Base-by-base conservation (phyloP, 192 early-diverging fungal genomes). In the Coemansia sp. region DNA sequence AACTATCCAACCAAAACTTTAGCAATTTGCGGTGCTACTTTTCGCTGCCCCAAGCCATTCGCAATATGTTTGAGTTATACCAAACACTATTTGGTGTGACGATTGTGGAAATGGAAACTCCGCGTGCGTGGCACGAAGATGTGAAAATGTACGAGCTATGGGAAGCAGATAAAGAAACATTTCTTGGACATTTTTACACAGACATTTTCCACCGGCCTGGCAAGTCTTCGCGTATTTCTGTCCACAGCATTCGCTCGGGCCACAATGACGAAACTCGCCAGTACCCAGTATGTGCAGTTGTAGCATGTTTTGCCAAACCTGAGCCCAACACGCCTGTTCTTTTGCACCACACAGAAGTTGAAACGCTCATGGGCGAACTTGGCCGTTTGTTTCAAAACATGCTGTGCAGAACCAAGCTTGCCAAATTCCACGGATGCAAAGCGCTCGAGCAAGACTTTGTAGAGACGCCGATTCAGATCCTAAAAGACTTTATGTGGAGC, bases 381-480 rank as follows among this genome's bases (percentile, higher is more conserved):
- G 91, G 88, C 25, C 82, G 84, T 53, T 76, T 73, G 9, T 83
- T 84, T 31, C 92, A 71, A 66, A 67, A 68, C 71, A 12, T 21
- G 90, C 18, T 89, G 90, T 18, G 86, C 67, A 83, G 83, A 49
- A 61, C 81, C 31, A 86, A 84, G 67, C 86, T 72, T 36, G 79
- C 87, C 26, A 21, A 0, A 1, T 20, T 48, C 8, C 18, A 48
- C 2, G 47, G 47, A n/a, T 44, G 11, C 84, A 88, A 26, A 84
- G 87, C 23, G 87, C 85, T 7, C 20, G 87, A 89, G 59, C 68
- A 82, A 47, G 91, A 93, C 65, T 93, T 93, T 73, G 79, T 88
- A 17, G 87, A 90, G 68, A 87, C 85, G 14, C 90, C 92, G 7
- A 86, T 84, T n/a, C 88, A 91, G 81, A 89, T 93, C 88, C 71